phyloP scores from a whole-genome alignment of 352 stramenopile species.

The Phytophthora meadii region DNA sequence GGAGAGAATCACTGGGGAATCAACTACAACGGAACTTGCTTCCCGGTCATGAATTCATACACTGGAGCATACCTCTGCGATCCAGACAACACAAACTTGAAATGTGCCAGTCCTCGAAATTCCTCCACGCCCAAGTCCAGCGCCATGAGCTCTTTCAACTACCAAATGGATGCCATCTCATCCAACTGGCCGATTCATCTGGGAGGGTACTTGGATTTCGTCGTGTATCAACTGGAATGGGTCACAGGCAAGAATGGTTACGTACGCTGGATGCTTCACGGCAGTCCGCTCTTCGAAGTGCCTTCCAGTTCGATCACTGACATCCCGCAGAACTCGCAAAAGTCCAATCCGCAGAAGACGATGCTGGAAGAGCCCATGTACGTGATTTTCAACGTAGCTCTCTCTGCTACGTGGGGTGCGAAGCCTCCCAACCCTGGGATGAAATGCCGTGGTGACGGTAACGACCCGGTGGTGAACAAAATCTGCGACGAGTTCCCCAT shows the following conservation, averaged over 20 bases:
- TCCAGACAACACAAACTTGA: slow-evolving; percentile 45
- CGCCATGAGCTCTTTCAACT: slow-evolving; percentile 42
- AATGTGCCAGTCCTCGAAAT: slow-evolving; percentile 43
- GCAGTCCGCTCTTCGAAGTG: slow-evolving; percentile 79
- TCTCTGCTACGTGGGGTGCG: slow-evolving; percentile 1
- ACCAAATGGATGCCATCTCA: slow-evolving; percentile 73
- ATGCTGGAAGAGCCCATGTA: slow-evolving; percentile 14
- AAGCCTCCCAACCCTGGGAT: slow-evolving; percentile 2
- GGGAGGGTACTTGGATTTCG: slow-evolving; percentile 76
- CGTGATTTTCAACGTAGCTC: slow-evolving; percentile 9
- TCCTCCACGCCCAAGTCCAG: slow-evolving; percentile 38
- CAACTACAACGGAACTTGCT: slow-evolving; percentile 64
- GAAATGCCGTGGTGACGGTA: neutral
- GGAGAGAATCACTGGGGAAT: slow-evolving; percentile 30
- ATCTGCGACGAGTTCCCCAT: neutral
- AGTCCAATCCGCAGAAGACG: slow-evolving; percentile 2
- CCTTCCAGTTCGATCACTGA: neutral
- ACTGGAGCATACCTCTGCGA: slow-evolving; percentile 56
- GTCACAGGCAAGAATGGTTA: slow-evolving; percentile 45
- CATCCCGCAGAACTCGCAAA: neutral
- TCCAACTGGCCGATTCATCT: slow-evolving; percentile 86
- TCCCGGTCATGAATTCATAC: slow-evolving; percentile 57
- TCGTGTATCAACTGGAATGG: slow-evolving; percentile 73
- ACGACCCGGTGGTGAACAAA: neutral
- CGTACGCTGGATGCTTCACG: slow-evolving; percentile 34